Evolutionary conservation across 2,329 filamentous ascomycete genomes (phyloP).

Genomic region (Trichoderma simmonsii): DNA sequence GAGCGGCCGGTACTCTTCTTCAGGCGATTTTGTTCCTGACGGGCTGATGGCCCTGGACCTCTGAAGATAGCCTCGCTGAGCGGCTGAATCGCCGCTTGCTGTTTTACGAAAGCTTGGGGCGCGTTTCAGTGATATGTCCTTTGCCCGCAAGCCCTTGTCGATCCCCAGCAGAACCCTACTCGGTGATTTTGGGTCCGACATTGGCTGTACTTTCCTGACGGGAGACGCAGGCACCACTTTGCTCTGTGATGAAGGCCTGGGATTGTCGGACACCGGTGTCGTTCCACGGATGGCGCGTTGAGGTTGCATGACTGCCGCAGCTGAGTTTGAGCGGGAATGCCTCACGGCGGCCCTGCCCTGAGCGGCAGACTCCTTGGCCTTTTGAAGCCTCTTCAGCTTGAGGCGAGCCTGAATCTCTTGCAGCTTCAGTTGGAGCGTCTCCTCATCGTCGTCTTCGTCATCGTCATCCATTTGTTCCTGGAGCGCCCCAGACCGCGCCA

Average conservation of each 20-base stretch:
- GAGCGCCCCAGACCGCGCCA: conserved; percentile 33
- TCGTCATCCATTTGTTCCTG: conserved; percentile 29
- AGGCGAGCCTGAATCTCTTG: conserved; percentile 85
- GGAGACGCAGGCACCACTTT: conserved; percentile 70
- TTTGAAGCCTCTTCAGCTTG: conserved; percentile 82
- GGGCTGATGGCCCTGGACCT: conserved; percentile 41
- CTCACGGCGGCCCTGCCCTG: conserved; percentile 24
- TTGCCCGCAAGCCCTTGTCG: conserved; percentile 78
- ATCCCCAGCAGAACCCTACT: conserved; percentile 79
- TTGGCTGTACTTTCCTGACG: conserved; percentile 56
- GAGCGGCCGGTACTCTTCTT: conserved; percentile 40
- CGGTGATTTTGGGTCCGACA: conserved; percentile 65
- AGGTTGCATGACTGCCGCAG: conserved; percentile 24
- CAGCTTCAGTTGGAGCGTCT: conserved; percentile 80
- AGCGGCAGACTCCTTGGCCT: conserved; percentile 35
- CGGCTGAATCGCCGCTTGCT: conserved; percentile 21
- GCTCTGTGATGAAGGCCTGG: conserved; percentile 26
- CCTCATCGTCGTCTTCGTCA: conserved; percentile 76
- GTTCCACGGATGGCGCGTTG: conserved; percentile 26
- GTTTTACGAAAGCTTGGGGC: conserved; percentile 49
- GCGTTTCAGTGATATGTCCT: conserved; percentile 80
- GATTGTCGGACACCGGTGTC: conserved; percentile 28
- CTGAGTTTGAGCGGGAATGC: conserved; percentile 24
- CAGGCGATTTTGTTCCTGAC: conserved; percentile 24
- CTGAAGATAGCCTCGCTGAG: conserved; percentile 40